Percentiles rank a stretch among this genome's conserved stretches.
Conservation (phyloP, 768 basidiomycete species). For the Tulasnella sp. region DNA sequence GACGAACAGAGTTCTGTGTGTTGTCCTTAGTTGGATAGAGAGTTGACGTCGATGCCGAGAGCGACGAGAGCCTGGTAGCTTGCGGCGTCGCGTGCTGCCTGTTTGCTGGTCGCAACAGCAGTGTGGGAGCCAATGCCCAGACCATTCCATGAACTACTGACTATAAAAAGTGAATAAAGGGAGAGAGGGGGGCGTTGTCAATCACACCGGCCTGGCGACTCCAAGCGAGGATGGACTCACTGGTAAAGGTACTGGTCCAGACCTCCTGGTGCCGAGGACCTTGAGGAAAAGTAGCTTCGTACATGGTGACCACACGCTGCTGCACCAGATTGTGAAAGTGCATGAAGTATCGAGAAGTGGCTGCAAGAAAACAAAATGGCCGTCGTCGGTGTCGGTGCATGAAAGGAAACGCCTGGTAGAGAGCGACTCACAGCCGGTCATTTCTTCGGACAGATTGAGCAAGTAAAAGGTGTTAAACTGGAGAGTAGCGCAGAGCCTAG, state of each 20-base stretch:
- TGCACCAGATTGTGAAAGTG: conserved; percentile 17
- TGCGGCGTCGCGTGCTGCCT: conserved; percentile 15
- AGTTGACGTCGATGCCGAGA: conserved; percentile 1
- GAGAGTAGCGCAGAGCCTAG: not conserved
- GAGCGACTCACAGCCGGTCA: not conserved
- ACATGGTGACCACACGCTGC: not conserved
- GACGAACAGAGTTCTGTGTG: not conserved
- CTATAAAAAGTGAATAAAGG: not conserved
- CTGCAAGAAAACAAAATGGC: not conserved
- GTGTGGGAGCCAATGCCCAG: not conserved
- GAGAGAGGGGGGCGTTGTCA: not conserved
- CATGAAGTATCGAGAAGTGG: conserved; percentile 10
- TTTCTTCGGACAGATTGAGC: not conserved
- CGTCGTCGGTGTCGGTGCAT: not conserved
- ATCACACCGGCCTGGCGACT: not conserved
- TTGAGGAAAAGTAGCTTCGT: conserved; percentile 14
- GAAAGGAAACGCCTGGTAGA: not conserved
- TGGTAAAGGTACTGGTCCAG: conserved; percentile 18
- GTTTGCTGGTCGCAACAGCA: not conserved
- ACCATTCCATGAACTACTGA: not conserved
- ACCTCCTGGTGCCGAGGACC: conserved; percentile 22
- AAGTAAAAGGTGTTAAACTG: not conserved
- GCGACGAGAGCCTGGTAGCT: not conserved
- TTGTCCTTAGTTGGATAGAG: not conserved
- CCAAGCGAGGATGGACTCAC: not conserved